Percentiles rank a stretch among this genome's conserved stretches.
Evolutionary conservation across 306 rosid genomes (phyloP).

Genomic region (Acmispon strigosus): DNA sequence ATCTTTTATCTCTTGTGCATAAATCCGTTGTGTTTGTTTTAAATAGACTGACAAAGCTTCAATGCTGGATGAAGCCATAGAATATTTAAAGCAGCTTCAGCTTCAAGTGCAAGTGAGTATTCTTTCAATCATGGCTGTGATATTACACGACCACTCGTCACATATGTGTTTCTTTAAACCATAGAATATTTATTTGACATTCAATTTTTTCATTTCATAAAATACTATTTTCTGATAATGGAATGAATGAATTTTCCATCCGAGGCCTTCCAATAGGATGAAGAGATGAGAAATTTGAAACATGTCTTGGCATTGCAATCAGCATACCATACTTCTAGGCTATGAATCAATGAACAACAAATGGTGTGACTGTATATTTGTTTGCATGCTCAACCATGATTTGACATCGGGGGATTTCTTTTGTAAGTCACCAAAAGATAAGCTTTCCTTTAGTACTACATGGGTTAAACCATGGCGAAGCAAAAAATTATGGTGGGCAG

Average conservation of each 20-base stretch:
- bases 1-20: neutral
- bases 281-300: neutral
- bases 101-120: slow-evolving; percentile 71
- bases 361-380: neutral
- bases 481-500: no score
- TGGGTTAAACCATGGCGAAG: no score
- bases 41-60: slow-evolving; percentile 94
- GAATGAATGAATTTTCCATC: neutral
- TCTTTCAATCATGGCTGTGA: slow-evolving; percentile 5
- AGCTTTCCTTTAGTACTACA: neutral
- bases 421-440: neutral
- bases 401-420: neutral
- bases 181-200: neutral
- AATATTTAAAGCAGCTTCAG: slow-evolving; percentile 96
- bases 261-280: neutral
- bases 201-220: neutral
- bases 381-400: neutral
- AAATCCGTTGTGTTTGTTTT: neutral
- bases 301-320: slow-evolving; percentile 5
- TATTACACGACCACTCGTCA: neutral
- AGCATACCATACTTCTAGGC: neutral
- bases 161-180: no score
- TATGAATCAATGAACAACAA: neutral
- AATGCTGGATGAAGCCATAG: slow-evolving; percentile 91
- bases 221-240: neutral